Conservation (phyloP, 2,329 filamentous ascomycete species). For the Diplodia sapinea region DNA sequence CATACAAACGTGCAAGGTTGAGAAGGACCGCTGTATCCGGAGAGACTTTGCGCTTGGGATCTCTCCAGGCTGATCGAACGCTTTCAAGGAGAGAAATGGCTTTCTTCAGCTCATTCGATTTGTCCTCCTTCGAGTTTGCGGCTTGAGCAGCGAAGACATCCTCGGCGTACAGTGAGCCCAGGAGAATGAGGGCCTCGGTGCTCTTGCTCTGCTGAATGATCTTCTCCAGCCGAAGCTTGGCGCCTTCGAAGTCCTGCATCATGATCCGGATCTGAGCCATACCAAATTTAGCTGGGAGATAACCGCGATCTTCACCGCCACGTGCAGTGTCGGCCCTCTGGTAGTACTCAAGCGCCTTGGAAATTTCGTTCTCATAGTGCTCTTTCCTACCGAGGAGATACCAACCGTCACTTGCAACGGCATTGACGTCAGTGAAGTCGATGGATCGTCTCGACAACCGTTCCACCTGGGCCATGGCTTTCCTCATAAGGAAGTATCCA, state of each 20-base stretch:
- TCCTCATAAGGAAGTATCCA: constrained; percentile 84
- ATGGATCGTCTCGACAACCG: constrained; percentile 90
- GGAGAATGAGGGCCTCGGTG: constrained; percentile 87
- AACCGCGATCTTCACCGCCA: constrained; percentile 88
- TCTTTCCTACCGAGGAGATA: constrained; percentile 91
- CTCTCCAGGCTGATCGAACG: constrained; percentile 89
- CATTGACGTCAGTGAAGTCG: constrained; percentile 93
- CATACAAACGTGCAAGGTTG: constrained; percentile 90
- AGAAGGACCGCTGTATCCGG: constrained; percentile 87
- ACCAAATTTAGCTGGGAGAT: constrained; percentile 92
- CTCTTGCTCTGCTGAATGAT: constrained; percentile 84
- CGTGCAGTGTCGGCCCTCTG: constrained; percentile 87
- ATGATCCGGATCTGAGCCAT: constrained; percentile 86
- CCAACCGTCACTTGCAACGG: constrained; percentile 96
- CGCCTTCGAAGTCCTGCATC: constrained; percentile 84
- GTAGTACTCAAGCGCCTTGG: constrained; percentile 84
- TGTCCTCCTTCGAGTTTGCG: constrained; percentile 80
- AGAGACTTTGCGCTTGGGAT: constrained; percentile 80
- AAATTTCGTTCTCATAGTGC: constrained; percentile 77
- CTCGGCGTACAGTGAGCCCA: constrained; percentile 91
- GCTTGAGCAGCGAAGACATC: constrained; percentile 84
- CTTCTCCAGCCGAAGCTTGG: constrained; percentile 92
- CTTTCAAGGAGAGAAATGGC: constrained; percentile 83
- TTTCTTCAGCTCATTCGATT: constrained; percentile 81
- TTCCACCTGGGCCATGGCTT: constrained; percentile 80